phyloP scores from a whole-genome alignment of 176 grass and related monocot species.

The Cenchrus fungigraminus region DNA sequence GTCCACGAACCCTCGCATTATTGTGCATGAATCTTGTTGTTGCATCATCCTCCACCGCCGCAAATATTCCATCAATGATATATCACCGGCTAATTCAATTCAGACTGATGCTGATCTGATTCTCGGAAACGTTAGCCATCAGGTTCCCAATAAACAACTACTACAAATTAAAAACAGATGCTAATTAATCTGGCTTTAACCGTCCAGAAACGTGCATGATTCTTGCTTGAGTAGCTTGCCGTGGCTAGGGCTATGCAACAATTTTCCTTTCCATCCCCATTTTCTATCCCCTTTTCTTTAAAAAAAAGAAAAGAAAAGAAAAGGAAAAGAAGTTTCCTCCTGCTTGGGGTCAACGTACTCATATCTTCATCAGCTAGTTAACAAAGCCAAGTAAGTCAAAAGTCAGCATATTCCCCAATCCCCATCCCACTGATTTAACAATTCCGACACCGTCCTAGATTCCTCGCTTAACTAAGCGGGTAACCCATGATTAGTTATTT shows the following conservation, averaged over 20 bases:
- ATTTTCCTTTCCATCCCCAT: background rate
- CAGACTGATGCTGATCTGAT: background rate
- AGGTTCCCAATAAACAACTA: background rate
- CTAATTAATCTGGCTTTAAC: background rate
- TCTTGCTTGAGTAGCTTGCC: constrained; percentile 1
- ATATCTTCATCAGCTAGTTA: background rate
- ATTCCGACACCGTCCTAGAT: background rate
- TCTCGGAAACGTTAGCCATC: too few relatives aligned
- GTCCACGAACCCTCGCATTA: background rate
- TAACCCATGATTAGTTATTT: background rate
- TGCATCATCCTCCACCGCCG: background rate
- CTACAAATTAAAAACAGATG: background rate
- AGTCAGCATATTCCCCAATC: constrained; percentile 25
- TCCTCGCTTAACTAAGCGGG: constrained; percentile 18
- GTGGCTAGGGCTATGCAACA: background rate
- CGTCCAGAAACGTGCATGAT: background rate
- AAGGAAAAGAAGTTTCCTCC: background rate
- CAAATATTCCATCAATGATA: background rate
- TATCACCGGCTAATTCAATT: background rate
- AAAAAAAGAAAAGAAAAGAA: background rate
- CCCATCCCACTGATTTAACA: background rate
- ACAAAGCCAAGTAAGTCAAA: background rate
- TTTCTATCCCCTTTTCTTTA: background rate
- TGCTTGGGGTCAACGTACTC: background rate
- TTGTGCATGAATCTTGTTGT: background rate